Percentiles rank a stretch among this genome's conserved stretches.
Evolutionary conservation across 1,139 yeast genomes (phyloP).

Genomic region (Yamadazyma sp.): DNA sequence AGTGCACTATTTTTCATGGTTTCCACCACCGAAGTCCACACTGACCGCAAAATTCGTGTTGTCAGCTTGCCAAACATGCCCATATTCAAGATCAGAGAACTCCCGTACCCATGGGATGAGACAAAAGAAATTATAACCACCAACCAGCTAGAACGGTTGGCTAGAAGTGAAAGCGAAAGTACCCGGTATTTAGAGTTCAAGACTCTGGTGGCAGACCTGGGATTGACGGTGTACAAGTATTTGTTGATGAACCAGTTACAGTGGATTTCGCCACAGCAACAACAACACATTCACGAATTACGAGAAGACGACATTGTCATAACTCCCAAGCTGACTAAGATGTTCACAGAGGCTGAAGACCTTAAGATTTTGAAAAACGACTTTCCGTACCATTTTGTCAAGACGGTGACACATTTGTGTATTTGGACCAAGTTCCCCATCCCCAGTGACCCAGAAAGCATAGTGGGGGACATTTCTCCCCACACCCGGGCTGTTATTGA

Average conservation of each 20-base stretch:
- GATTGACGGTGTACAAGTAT: conserved; percentile 35
- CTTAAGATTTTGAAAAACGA: conserved; percentile 39
- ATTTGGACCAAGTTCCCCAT: conserved; percentile 43
- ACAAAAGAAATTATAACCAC: conserved; percentile 27
- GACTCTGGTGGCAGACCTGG: conserved; percentile 23
- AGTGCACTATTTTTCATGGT: not conserved
- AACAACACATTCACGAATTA: conserved; percentile 17
- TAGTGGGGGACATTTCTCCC: conserved; percentile 46
- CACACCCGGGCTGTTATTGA: conserved; percentile 37
- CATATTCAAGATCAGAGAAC: conserved; percentile 34
- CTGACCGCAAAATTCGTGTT: conserved; percentile 14
- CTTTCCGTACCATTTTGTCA: conserved; percentile 44
- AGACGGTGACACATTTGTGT: conserved; percentile 39
- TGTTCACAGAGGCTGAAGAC: conserved; percentile 24
- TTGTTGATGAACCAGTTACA: conserved; percentile 34
- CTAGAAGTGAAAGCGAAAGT: conserved; percentile 36
- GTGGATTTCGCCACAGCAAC: conserved; percentile 27
- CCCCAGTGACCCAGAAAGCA: conserved; percentile 30
- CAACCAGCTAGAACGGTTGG: conserved; percentile 41
- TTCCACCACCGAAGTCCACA: not conserved
- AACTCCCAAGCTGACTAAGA: conserved; percentile 16
- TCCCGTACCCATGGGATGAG: conserved; percentile 38
- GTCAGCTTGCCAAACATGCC: conserved; percentile 41
- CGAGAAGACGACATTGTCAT: conserved; percentile 23
- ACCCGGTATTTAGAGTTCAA: conserved; percentile 36